Conservation (phyloP, 768 basidiomycete species). For the Macrolepiota albuminosa region DNA sequence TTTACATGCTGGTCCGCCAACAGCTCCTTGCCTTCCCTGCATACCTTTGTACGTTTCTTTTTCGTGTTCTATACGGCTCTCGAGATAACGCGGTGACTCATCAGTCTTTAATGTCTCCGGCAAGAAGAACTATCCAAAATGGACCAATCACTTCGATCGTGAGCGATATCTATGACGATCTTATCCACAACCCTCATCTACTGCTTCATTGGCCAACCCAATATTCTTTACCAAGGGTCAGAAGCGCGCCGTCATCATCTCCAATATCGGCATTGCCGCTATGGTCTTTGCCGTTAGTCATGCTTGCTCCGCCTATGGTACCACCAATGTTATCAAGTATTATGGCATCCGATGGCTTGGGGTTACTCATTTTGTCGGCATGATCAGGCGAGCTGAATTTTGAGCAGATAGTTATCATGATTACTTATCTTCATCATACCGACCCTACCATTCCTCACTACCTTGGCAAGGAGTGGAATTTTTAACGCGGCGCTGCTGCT, state of each 20-base stretch:
- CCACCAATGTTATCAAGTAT: constrained; percentile 38
- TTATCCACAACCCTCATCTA: neutral
- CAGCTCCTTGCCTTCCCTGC: constrained; percentile 58
- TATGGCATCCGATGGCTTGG: constrained; percentile 52
- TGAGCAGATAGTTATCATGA: constrained; percentile 38
- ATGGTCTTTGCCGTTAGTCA: constrained; percentile 39
- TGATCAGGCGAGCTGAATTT: neutral
- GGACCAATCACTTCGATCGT: constrained; percentile 69
- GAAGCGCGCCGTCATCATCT: constrained; percentile 46
- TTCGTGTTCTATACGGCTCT: neutral
- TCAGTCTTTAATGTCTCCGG: constrained; percentile 60
- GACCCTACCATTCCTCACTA: constrained; percentile 55
- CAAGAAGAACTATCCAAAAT: constrained; percentile 52
- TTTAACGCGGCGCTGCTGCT: constrained; percentile 56
- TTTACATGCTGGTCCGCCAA: constrained; percentile 50
- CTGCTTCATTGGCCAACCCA: constrained; percentile 38
- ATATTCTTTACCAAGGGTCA: constrained; percentile 52
- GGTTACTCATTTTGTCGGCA: constrained; percentile 32
- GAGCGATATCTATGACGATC: constrained; percentile 18
- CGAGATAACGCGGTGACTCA: constrained; percentile 11
- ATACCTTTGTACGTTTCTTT: constrained; percentile 45
- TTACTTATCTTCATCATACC: constrained; percentile 66
- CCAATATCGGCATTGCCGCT: constrained; percentile 50
- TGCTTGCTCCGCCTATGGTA: constrained; percentile 33
- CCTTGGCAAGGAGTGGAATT: constrained; percentile 52